Evolutionary conservation across 2,329 filamentous ascomycete genomes (phyloP).

Genomic region (Neoscytalidium dimidiatum): DNA sequence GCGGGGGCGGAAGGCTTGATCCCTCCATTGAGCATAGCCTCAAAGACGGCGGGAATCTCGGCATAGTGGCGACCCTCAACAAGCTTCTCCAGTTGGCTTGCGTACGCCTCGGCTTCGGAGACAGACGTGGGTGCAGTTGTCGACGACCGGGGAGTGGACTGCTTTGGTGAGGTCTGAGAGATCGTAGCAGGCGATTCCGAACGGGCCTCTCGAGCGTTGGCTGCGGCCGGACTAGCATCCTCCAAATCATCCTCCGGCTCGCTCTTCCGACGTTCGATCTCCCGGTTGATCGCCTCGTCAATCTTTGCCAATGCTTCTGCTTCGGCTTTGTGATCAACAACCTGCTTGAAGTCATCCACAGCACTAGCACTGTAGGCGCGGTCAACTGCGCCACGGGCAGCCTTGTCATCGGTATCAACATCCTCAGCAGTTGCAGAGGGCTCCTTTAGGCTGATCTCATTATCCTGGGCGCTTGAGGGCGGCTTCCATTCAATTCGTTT

Average conservation of each 20-base stretch:
- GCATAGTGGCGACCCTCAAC: conserved; percentile 72
- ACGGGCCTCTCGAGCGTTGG: conserved; percentile 31
- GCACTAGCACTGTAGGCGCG: conserved; percentile 56
- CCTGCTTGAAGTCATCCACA: conserved; percentile 63
- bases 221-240: conserved; percentile 34
- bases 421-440: conserved; percentile 24
- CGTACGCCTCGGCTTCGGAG: conserved; percentile 68
- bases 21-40: conserved; percentile 81
- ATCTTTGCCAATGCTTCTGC: conserved; percentile 73
- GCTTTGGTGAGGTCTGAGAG: conserved; percentile 31
- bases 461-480: conserved; percentile 40
- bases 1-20: conserved; percentile 78
- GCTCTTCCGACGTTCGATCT: conserved; percentile 65
- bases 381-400: conserved; percentile 39
- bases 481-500: conserved; percentile 88
- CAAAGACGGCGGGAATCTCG: conserved; percentile 88
- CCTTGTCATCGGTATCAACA: conserved; percentile 27
- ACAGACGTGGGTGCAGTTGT: conserved; percentile 62
- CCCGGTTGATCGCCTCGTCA: conserved; percentile 79
- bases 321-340: conserved; percentile 48
- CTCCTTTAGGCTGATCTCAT: conserved; percentile 39
- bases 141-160: conserved; percentile 23
- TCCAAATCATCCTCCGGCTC: conserved; percentile 44
- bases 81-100: conserved; percentile 75
- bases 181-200: conserved; percentile 35